phyloP scores from a whole-genome alignment of 768 basidiomycete genomes.

The Suillus ampliporus region DNA sequence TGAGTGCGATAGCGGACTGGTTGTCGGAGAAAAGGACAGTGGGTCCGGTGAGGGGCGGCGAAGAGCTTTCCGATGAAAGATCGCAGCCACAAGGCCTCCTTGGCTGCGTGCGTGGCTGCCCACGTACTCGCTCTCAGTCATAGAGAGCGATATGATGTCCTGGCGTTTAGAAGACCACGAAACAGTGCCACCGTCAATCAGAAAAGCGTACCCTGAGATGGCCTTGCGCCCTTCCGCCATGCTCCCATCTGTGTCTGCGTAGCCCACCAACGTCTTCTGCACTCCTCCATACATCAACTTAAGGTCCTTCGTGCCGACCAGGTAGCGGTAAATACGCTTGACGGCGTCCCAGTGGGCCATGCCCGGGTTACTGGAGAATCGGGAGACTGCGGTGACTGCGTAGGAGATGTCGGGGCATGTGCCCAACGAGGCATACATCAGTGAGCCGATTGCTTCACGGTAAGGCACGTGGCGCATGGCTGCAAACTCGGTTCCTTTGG shows the following conservation, averaged over 20 bases:
- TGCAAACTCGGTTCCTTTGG: neutral
- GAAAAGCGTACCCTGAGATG: slow-evolving; percentile 43
- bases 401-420: slow-evolving; percentile 39
- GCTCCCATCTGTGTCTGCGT: slow-evolving; percentile 20
- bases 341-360: slow-evolving; percentile 30
- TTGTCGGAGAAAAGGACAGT: too few species aligned
- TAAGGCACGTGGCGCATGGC: slow-evolving; percentile 23
- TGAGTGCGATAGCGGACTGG: too few species aligned
- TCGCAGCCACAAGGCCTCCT: too few species aligned
- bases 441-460: slow-evolving; percentile 32
- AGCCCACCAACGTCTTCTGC: neutral
- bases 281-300: slow-evolving; percentile 15
- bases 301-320: slow-evolving; percentile 24
- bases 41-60: slow-evolving; percentile 10
- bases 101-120: too few species aligned
- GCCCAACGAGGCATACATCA: too few species aligned
- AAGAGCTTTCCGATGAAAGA: slow-evolving; percentile 17
- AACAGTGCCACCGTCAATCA: slow-evolving; percentile 37
- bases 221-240: slow-evolving; percentile 37
- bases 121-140: too few species aligned
- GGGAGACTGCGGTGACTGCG: slow-evolving; percentile 27
- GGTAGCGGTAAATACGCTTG: slow-evolving; percentile 29
- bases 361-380: slow-evolving; percentile 26
- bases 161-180: slow-evolving; percentile 47
- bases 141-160: slow-evolving; percentile 38